Evolutionary conservation across 2,329 filamentous ascomycete genomes (phyloP), one percentile per base, ranked within the genome.

Genomic region (Trichoderma brevicompactum): DNA sequence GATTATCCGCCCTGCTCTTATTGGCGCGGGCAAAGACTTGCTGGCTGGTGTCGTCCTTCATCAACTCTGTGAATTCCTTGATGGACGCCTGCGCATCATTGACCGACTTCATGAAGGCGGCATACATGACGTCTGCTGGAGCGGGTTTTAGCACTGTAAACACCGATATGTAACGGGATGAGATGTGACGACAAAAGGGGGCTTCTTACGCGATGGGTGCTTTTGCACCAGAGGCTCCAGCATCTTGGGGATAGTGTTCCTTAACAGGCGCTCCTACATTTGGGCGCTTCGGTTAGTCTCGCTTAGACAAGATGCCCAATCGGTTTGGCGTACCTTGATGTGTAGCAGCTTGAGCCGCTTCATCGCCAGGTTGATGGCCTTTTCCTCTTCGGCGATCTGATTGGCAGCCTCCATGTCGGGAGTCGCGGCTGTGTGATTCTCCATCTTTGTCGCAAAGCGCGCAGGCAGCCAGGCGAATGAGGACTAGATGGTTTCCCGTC

Each of bases 321-420:
- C 19, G 19, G 19, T 28, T 15, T 9, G 15, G 23, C 62, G n/a
- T 80, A 82, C 85, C 79, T 84, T 82, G 70, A 84, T 77, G 70
- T 87, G 83, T n/a, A 86, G 75, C 53, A 83, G 76, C 69, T 85
- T 83, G 60, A 87, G 77, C 40, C 80, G 78, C 70, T 82, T 76
- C 70, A 87, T 77, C 28, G 80, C 81, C 66, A 80, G 76, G 66
- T 82, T 79, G 7, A 87, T 76, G 65, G 80, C 80, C 63, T 80
- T 77, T 72, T 87, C 83, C 54, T 84, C 80, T 76, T 78, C 78
- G 8, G 74, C 72, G 63, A 78, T 77, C 44, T 75, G 72, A 56
- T 68, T 69, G 38, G 66, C 69, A 59, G 66, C 67, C 41, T 65
- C 66, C 62, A 68, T 69, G 60, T 72, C 69, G 40, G 69, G 64